These are phyloP conservation scores for Arthrobotrys iridis DNA, from an alignment of 2,329 filamentous ascomycete genomes.

Conservation along the genomic window DNA sequence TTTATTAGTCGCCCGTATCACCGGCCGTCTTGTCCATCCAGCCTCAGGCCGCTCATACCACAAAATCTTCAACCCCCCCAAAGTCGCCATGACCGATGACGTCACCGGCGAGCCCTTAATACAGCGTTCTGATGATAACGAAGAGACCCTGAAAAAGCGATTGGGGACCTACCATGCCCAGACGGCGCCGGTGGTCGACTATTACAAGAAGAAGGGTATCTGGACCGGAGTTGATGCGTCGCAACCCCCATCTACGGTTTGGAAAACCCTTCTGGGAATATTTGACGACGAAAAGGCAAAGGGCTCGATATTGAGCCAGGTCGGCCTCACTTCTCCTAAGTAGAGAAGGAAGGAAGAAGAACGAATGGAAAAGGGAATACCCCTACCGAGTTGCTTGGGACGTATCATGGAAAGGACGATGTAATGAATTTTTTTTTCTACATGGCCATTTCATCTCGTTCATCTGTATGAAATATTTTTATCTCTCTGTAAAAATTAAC, in stretches of 20 bases:
- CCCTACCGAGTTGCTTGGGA: not conserved
- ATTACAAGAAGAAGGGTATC: slow-evolving; percentile 98
- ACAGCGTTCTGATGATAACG: slow-evolving; percentile 97
- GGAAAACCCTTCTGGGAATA: slow-evolving; percentile 88
- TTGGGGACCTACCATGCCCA: slow-evolving; percentile 92
- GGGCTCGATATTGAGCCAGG: slow-evolving; percentile 53
- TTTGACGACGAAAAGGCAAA: slow-evolving; percentile 69
- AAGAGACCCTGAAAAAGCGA: slow-evolving; percentile 93
- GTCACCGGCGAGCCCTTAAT: slow-evolving; percentile 95
- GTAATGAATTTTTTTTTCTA: slow-evolving; percentile 15
- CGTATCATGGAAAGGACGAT: slow-evolving; percentile 33
- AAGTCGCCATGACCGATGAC: slow-evolving; percentile 93
- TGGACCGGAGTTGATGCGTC: slow-evolving; percentile 95
- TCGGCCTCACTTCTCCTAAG: slow-evolving; percentile 54
- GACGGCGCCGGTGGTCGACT: slow-evolving; percentile 89
- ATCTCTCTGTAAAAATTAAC: slow-evolving; percentile 45
- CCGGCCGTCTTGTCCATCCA: slow-evolving; percentile 92
- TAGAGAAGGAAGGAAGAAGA: slow-evolving; percentile 8
- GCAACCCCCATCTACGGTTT: slow-evolving; percentile 94
- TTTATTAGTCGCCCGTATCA: slow-evolving; percentile 93
- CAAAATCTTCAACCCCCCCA: slow-evolving; percentile 98
- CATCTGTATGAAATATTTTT: slow-evolving; percentile 47
- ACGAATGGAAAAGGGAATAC: not conserved
- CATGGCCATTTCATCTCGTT: slow-evolving; percentile 31
- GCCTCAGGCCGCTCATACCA: slow-evolving; percentile 97